Conservation (phyloP, 179 eudicot genomes). For the Silene vulgaris region DNA sequence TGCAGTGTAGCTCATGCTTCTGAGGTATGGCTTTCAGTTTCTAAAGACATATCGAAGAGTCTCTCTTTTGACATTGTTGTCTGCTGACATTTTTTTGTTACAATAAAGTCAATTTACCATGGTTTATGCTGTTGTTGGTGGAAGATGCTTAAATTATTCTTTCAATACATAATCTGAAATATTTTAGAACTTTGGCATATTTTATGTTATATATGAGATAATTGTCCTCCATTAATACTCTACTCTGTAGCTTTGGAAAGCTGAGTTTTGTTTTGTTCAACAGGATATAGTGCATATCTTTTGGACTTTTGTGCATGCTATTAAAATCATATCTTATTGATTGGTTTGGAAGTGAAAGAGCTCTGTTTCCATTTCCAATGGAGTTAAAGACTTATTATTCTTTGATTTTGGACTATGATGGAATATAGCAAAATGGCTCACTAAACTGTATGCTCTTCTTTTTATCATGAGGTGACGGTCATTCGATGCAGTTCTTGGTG, state of each 20-base stretch:
- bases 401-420: too few species aligned
- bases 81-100: background rate
- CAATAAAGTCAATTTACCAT: background rate
- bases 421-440: too few species aligned
- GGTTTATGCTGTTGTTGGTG: background rate
- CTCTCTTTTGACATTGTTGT: background rate
- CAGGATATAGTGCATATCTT: background rate
- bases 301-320: background rate
- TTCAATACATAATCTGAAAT: background rate
- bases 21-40: background rate
- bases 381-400: too few species aligned
- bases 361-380: background rate
- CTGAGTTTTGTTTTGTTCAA: background rate
- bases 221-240: background rate
- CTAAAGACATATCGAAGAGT: background rate
- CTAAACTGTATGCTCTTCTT: too few species aligned
- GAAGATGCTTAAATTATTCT: background rate
- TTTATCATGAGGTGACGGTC: too few species aligned
- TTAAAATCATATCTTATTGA: background rate
- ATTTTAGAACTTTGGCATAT: background rate
- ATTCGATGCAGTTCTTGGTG: too few species aligned
- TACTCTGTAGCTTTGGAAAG: background rate
- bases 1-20: background rate
- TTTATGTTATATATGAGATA: background rate
- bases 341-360: constrained; percentile 1